Evolutionary conservation across 139 green algal genomes (phyloP), one percentile per base, ranked within the genome.

Genomic region (Tetradesmus lagerheimii): DNA sequence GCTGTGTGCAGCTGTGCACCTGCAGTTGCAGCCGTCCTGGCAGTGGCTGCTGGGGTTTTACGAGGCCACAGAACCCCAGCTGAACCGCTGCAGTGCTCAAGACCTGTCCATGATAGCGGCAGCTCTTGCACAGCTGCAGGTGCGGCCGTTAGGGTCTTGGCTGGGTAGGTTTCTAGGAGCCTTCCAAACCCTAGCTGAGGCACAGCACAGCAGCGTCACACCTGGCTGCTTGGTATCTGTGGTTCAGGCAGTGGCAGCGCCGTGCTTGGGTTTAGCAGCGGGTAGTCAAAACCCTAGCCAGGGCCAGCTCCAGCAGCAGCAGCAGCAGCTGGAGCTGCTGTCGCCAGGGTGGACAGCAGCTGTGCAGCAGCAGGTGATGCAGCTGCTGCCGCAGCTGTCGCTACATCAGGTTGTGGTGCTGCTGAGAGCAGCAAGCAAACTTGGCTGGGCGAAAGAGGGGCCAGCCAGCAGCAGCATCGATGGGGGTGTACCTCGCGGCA

Each of bases 11-110:
- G 35, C 45, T 8, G 86, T 83, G 37, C 78, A 78, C 4, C 31
- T 90, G n/a, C 39, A 47, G 43, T 14, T 74, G 25, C 74, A 83
- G 45, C 86, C 86, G 20, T 31, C 25, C 31, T 90, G 86, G 86
- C 86, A 90, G 75, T 90, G 86, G 86, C 86, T 90, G 31, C 86
- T 90, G 20, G 38, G 71, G 71, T 90, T 90, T 76, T 90, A 85
- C 37, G 86, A 90, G 34, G 71, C 86, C 27, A 75, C 86, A 53
- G 71, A 85, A 83, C 86, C 86, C 16, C 75, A 77, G 37, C 74
- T 90, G 47, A 25, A 38, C 31, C 74, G 25, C 86, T 57, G 71
- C 75, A 84, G 20, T 35, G 75, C 75, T 18, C 31, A 75, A 34
- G 86, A 90, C 74, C 86, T 90, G 45, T 76, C 45, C 3, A 90